Evolutionary conservation across 768 basidiomycete genomes (phyloP), one percentile per base, ranked within the genome.

Genomic region (Mycena filopes): DNA sequence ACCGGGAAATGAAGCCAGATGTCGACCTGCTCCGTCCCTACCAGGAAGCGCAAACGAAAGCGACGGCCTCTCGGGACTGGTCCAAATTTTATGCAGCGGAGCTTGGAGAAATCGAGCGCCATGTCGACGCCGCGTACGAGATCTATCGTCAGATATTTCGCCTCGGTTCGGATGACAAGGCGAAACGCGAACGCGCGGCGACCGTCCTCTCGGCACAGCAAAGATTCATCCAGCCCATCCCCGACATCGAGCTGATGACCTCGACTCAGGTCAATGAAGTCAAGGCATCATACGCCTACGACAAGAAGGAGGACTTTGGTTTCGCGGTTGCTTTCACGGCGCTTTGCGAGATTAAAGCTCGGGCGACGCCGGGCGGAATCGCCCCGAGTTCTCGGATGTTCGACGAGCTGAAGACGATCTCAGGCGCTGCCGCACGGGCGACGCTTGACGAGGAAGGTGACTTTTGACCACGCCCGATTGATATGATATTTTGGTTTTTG

Each of bases 261-360:
- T 70, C 41, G 21, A 57, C 1, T 51, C 72, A 46, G 51, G 47
- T 82, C 23, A 78, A 82, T 9, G 75, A 83, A 50, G 69, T 89
- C 25, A 88, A 87, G 69, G 88, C 89, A 0, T 89, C 90, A 0
- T 87, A 79, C 42, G 89, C 90, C 0, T 86, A 85, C 57, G 66
- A 66, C 1, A 31, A 66, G 10, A 58, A 11, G 0, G 68, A 69
- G 10, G 47, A 53, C 0, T 89, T 91, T 57, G 88, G 76, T 0
- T 89, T 89, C 69, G 66, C 68, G 0, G 82, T 90, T 33, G 89
- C 89, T 0, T 90, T 87, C 66, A 69, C 66, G 18, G 78, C 79
- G 1, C 68, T 91, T 1, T 88, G 87, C 66, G 53, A 46, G 6
- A 85, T 91, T 77, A 91, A 91, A 72, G 87, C 87, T 0, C 70